Base-by-base conservation (phyloP, 208 protist species). In the Crithidia acanthocephali region DNA sequence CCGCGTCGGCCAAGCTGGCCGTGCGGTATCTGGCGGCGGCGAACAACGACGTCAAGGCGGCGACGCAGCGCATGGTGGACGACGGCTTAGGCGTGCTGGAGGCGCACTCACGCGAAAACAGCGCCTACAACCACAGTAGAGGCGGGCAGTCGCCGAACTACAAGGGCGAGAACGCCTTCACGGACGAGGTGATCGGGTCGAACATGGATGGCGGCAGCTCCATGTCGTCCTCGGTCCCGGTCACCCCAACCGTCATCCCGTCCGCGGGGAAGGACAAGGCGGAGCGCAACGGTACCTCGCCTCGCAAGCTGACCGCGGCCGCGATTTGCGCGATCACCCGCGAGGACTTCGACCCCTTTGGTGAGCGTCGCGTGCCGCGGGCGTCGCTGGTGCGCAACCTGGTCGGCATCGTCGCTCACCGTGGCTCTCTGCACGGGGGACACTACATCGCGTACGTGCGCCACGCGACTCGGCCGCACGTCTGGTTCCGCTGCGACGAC, bases 361-460 rank as follows among this genome's bases (percentile, higher is more conserved):
- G 69, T 40, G 66, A 76, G 30, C 55, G 68, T 37, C 37, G 25
- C 2, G 61, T 48, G 15, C 70, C 68, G 22, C 59, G 23, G 56
- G 79, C 81, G 33, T 80, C 77, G 30, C 72, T 94, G 53, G 66
- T 66, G 45, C 81, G 84, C 1, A 74, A 83, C 16, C 80, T 97
- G 9, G 81, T 94, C 10, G 90, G 91, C 53, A 89, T 96, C 52
- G 85, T 97, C 6, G 74, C 84, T 6, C 93, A 97, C 69, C 80
- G 87, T 10, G 93, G 93, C 42, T 91, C 88, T 0, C 79, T 97
- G 27, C 79, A 92, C 51, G 84, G 83, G 18, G 93, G 93, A 4
- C 93, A 97, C 76, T 96, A 96, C 80, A 79, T 95, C 27, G 91
- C 93, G 27, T 95, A 87, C 70, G 88, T 95, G 56, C 89, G 90